Evolutionary conservation across 805 yeast genomes (phyloP).

Genomic region (Sugiyamaella mastotermitis): DNA sequence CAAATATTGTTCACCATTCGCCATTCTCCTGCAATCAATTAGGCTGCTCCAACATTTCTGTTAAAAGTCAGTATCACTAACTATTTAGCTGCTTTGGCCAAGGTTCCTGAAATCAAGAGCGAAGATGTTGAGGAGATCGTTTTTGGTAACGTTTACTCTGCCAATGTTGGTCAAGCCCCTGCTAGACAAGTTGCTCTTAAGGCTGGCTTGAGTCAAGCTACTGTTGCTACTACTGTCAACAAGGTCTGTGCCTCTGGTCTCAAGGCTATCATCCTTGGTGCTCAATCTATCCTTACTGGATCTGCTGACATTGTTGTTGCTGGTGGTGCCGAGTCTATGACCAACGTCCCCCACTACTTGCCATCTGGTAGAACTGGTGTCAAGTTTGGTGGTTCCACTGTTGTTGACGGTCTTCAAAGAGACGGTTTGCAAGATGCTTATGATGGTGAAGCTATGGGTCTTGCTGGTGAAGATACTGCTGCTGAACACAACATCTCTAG

Average conservation of each 20-base stretch:
- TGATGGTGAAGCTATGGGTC: conserved; percentile 87
- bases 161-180: conserved; percentile 94
- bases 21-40: too few relatives aligned
- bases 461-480: conserved; percentile 96
- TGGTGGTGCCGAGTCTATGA: conserved; percentile 98
- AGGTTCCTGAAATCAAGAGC: conserved; percentile 61
- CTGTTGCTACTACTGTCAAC: conserved; percentile 86
- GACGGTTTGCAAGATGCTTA: conserved; percentile 95
- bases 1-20: too few relatives aligned
- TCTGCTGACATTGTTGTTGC: conserved; percentile 88
- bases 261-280: conserved; percentile 85
- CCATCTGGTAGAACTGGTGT: conserved; percentile 84
- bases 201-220: conserved; percentile 75
- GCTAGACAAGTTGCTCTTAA: conserved; percentile 95
- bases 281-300: conserved; percentile 85
- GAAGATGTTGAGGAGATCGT: conserved; percentile 80
- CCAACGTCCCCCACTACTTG: conserved; percentile 88
- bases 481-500: conserved; percentile 69
- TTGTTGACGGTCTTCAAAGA: conserved; percentile 84
- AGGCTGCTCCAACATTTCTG: too few relatives aligned
- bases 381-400: conserved; percentile 73
- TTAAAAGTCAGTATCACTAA: too few relatives aligned
- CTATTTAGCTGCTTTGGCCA: conserved; percentile 78
- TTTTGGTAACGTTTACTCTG: conserved; percentile 89
- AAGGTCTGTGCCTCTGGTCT: conserved; percentile 97